Base-by-base conservation (phyloP, 306 rosid species). In the Malus asiatica region DNA sequence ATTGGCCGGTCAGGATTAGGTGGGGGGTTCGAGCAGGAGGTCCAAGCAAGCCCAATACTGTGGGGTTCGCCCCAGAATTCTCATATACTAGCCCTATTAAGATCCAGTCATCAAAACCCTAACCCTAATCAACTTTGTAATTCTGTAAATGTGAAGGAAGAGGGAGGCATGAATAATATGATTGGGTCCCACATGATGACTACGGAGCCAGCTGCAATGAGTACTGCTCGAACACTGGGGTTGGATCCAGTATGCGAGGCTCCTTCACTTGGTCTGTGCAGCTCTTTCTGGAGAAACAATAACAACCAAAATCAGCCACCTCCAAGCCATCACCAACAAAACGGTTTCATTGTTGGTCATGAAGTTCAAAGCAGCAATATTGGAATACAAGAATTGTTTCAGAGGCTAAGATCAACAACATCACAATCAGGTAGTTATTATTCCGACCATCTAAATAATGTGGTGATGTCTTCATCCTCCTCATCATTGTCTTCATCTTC, bases 1-100 rank as follows among this genome's bases (percentile, higher is more conserved):
- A 75, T 87, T 8, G 88, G 89, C 22, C 77, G 88, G 75, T 76
- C 93, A 5, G 78, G 86, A 4, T 66, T 84, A 3, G 83, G 81
- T 11, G 68, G 65, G 2, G 88, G 88, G 27, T 82, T 83, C 9
- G 97, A 87, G 62, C 86, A 81, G 0, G 87, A 82, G 11, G 53
- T 88, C 60, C 74, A 83, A 42, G 35, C 86, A 4, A 80, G 75
- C 75, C 97, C 90, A 10, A 83, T 95, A 78, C 83, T 89, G 0
- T 95, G 98, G 98, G 98, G 98, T 1, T 92, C 97, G 1, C 91
- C 98, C 0, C 98, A 92, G 76, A 90, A 89, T 70, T 87, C 96
- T 40, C 97, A 88, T 42, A 74, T 92, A 1, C 48, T 95, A 64
- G 85, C 97, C 38, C 62, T 95, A 15, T 78, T 95, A 4, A 86